Conservation (phyloP, 148 eudicot species). For the Gaultheria prostrata region DNA sequence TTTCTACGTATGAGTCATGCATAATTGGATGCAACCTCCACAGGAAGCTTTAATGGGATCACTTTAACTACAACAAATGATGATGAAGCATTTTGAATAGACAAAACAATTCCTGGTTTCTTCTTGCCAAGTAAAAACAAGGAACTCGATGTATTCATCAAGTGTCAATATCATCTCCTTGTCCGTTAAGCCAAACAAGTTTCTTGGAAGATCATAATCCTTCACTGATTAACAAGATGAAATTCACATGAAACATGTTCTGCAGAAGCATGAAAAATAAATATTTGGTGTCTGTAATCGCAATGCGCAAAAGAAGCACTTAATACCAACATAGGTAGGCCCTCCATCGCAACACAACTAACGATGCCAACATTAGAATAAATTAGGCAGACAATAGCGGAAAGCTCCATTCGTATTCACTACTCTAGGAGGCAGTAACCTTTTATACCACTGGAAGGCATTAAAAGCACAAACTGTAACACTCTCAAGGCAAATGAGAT, state of each 20-base stretch:
- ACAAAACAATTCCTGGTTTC: background rate
- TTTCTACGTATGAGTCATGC: background rate
- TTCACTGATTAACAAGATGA: background rate
- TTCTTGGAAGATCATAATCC: background rate
- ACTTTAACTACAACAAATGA: background rate
- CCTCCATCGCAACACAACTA: background rate
- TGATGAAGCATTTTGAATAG: background rate
- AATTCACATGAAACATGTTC: background rate
- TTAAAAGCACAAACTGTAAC: background rate
- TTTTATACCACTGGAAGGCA: background rate
- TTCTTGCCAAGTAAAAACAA: background rate
- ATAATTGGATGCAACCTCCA: background rate
- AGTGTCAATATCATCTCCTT: background rate
- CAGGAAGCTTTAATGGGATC: background rate
- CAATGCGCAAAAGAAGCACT: background rate
- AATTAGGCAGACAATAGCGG: background rate
- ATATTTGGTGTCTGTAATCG: conserved; percentile 4
- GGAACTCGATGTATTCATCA: background rate
- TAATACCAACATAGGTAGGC: background rate
- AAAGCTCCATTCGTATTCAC: background rate
- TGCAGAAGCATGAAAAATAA: background rate
- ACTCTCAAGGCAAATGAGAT: background rate
- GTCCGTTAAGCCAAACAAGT: background rate
- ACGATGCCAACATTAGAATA: background rate
- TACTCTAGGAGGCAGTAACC: background rate